These are phyloP conservation scores for Chalciporus sp. DNA, from an alignment of 1,284 basidiomycete species.

Conservation along the genomic window DNA sequence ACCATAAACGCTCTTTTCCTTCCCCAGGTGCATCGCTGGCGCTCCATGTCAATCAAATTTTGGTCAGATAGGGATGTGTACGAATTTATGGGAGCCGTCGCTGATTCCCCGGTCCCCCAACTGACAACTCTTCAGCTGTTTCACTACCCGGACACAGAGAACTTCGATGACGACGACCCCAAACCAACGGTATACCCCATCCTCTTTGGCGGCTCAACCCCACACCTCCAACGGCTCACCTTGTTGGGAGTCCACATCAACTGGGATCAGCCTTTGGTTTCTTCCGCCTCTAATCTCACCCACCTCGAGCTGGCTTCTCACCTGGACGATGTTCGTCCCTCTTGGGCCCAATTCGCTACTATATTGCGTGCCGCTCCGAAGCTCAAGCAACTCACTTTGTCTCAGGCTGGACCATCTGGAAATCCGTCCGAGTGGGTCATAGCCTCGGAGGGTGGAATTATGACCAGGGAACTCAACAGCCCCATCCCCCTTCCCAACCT, in stretches of 20 bases:
- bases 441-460: slow-evolving; percentile 14
- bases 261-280: slow-evolving; percentile 51
- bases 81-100: slow-evolving; percentile 44
- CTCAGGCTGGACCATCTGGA: slow-evolving; percentile 53
- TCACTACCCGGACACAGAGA: slow-evolving; percentile 47
- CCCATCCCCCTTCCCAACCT: slow-evolving; percentile 50
- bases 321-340: slow-evolving; percentile 56
- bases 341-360: slow-evolving; percentile 48
- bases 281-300: slow-evolving; percentile 41
- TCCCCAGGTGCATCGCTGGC: slow-evolving; percentile 56
- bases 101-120: slow-evolving; percentile 21
- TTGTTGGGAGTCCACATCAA: slow-evolving; percentile 71
- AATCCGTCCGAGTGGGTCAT: slow-evolving; percentile 39
- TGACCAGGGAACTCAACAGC: slow-evolving; percentile 25
- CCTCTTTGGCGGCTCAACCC: slow-evolving; percentile 57
- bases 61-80: slow-evolving; percentile 50
- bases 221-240: slow-evolving; percentile 46
- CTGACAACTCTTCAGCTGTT: slow-evolving; percentile 39
- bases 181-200: slow-evolving; percentile 39
- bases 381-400: slow-evolving; percentile 50
- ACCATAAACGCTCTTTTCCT: slow-evolving; percentile 50
- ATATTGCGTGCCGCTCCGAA: slow-evolving; percentile 51
- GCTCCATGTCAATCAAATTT: slow-evolving; percentile 46
- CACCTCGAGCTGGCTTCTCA: slow-evolving; percentile 61
- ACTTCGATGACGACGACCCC: slow-evolving; percentile 42